phyloP scores from a whole-genome alignment of 176 grass and related monocot genomes.

The Avena insularis region DNA sequence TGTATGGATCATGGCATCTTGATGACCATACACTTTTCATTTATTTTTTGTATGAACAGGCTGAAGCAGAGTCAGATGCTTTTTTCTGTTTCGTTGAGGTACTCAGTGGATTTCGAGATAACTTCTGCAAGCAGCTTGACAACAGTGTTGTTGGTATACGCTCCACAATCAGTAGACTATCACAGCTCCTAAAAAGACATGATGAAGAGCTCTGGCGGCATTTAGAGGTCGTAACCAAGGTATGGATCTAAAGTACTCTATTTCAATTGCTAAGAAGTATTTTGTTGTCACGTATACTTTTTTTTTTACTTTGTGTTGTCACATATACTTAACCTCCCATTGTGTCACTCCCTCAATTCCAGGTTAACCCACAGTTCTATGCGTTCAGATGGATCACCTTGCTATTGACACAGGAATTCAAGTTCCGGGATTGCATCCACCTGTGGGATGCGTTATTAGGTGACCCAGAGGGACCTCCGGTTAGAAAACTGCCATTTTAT shows the following conservation, averaged over 20 bases:
- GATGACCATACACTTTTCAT: background rate
- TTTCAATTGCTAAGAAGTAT: background rate
- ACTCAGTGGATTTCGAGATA: conserved; percentile 91
- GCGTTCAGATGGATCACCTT: conserved; percentile 99
- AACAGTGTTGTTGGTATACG: conserved; percentile 92
- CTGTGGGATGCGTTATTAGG: conserved; percentile 86
- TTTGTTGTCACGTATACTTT: background rate
- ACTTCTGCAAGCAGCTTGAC: conserved; percentile 98
- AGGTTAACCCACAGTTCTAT: conserved; percentile 98
- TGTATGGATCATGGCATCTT: background rate
- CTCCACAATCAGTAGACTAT: conserved; percentile 81
- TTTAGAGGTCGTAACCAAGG: conserved; percentile 92
- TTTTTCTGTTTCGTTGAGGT: conserved; percentile 98
- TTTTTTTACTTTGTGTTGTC: background rate
- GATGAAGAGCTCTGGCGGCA: conserved; percentile 99
- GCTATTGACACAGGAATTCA: conserved; percentile 91
- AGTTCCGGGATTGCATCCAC: conserved; percentile 77
- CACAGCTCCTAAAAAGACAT: conserved; percentile 88
- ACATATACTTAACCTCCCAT: conserved; percentile 6
- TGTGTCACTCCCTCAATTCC: conserved; percentile 19
- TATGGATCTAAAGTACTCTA: conserved; percentile 41
- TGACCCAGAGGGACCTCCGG: conserved; percentile 86
- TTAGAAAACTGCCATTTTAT: conserved; percentile 26
- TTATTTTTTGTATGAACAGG: conserved; percentile 47
- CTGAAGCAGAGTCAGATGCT: conserved; percentile 69